phyloP scores from a whole-genome alignment of 2,329 filamentous ascomycete genomes.

The Hymenoscyphus fructigenus region DNA sequence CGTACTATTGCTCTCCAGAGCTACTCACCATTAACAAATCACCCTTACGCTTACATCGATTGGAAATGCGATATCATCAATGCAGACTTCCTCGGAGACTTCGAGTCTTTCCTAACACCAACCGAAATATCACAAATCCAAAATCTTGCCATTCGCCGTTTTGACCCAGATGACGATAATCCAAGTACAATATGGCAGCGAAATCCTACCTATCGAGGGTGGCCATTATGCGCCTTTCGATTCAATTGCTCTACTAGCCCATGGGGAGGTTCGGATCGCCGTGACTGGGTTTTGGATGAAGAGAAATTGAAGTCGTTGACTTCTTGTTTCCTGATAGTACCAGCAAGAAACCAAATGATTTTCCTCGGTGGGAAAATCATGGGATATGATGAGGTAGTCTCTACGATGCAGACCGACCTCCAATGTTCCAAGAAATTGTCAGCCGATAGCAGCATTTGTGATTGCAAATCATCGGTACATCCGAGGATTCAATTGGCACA shows the following conservation, averaged over 20 bases:
- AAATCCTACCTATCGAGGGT: constrained; percentile 7
- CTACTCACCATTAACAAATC: neutral
- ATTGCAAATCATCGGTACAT: too few relatives aligned
- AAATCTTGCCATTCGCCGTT: constrained; percentile 5
- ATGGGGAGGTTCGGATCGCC: constrained; percentile 1
- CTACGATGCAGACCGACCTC: too few relatives aligned
- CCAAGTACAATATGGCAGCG: constrained; percentile 9
- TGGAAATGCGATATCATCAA: constrained; percentile 6
- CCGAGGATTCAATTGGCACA: too few relatives aligned
- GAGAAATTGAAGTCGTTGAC: constrained; percentile 4
- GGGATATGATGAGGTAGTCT: too few relatives aligned
- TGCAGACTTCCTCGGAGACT: constrained; percentile 4
- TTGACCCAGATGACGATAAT: constrained; percentile 8
- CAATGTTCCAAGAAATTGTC: too few relatives aligned
- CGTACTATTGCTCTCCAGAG: constrained; percentile 3
- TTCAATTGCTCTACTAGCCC: neutral
- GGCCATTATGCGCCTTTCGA: constrained; percentile 10
- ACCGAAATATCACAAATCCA: constrained; percentile 2
- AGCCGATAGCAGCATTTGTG: too few relatives aligned
- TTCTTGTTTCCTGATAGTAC: neutral
- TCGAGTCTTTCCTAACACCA: neutral
- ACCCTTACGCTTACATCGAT: constrained; percentile 5
- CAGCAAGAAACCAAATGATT: too few relatives aligned
- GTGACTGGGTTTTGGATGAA: constrained; percentile 2
- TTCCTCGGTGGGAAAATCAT: too few relatives aligned